Base-by-base conservation (phyloP, 2,329 filamentous ascomycete genomes). In the Akanthomyces lecanii region DNA sequence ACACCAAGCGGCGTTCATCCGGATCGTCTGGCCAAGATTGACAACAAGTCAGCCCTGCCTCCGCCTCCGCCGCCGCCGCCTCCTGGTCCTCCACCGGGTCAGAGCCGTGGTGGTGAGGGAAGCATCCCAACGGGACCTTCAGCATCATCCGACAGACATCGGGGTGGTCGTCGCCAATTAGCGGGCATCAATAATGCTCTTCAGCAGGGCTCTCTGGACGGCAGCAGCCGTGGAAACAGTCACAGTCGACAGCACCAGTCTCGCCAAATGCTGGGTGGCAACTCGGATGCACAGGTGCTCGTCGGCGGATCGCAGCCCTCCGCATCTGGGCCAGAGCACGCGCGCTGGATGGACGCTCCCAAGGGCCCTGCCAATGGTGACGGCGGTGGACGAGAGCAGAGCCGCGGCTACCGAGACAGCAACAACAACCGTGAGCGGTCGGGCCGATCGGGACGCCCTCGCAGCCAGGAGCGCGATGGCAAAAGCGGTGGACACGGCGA, bases 181-280 rank as follows among this genome's bases (percentile, higher is more conserved):
- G 81, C 81, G 14, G 81, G 82, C 52, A 87, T 89, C 64, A 85
- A 87, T 67, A 85, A 75, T 65, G 84, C 80, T 57, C 77, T 87
- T 4, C 81, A 83, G 66, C 80, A 80, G 69, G 70, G 68, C 71
- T 82, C 68, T 66, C 77, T 69, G 75, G 76, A 71, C 1, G 75
- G 76, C 1, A 57, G 66, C 42, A 76, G 73, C 36, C 25, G 48
- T 18, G 21, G 23, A 36, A 51, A n/a, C 23, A 56, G 5, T 33
- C 42, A 56, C 16, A 50, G 59, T 36, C 69, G 75, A 63, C 65
- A 75, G 65, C 71, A 71, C 66, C 74, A 76, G 68, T 65, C 75
- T 33, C 72, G 78, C 16, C 75, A 75, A 59, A 79, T 77, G 63
- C 69, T 85, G 42, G 60, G 58, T 45, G 81, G 77, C 21, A 79